These are phyloP conservation scores for Colletotrichum nymphaeae DNA, from an alignment of 2,329 filamentous ascomycete species.

Conservation along the genomic window DNA sequence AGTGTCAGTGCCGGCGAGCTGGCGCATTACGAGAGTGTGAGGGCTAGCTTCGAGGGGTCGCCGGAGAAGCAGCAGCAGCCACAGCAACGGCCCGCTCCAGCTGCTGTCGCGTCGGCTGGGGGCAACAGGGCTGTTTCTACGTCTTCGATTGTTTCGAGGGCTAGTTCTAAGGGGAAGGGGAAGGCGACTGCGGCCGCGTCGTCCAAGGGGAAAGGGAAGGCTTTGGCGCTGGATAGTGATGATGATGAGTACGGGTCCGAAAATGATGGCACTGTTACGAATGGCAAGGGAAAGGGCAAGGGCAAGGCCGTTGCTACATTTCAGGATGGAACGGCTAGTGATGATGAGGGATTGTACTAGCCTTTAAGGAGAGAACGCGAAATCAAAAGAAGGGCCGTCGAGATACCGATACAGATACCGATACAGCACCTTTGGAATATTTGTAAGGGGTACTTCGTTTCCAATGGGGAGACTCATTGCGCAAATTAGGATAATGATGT, in stretches of 20 bases:
- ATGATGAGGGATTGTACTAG: conserved; percentile 69
- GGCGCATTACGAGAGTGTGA: conserved; percentile 87
- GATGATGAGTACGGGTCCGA: conserved; percentile 48
- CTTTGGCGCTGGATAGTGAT: conserved; percentile 46
- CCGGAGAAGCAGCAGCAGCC: conserved; percentile 53
- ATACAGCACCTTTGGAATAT: too few species aligned
- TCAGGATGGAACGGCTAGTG: conserved; percentile 64
- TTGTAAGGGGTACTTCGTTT: neutral
- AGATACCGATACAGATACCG: too few species aligned
- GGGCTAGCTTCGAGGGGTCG: conserved; percentile 82
- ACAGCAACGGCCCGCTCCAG: conserved; percentile 32
- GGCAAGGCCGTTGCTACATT: conserved; percentile 66
- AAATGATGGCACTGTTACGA: conserved; percentile 44
- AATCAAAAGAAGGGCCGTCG: too few species aligned
- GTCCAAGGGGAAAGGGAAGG: conserved; percentile 54
- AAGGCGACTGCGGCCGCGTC: conserved; percentile 44
- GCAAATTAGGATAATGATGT: neutral
- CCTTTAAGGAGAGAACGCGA: too few species aligned
- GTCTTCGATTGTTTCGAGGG: conserved; percentile 42
- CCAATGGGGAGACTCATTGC: neutral
- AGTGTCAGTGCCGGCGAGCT: conserved; percentile 94
- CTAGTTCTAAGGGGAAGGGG: conserved; percentile 47
- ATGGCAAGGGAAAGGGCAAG: conserved; percentile 60
- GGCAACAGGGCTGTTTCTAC: conserved; percentile 39
- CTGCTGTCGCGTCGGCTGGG: neutral